These are phyloP conservation scores for Sclerotinia sclerotiorum DNA, from an alignment of 2,329 filamentous ascomycete species.

Conservation along the genomic window DNA sequence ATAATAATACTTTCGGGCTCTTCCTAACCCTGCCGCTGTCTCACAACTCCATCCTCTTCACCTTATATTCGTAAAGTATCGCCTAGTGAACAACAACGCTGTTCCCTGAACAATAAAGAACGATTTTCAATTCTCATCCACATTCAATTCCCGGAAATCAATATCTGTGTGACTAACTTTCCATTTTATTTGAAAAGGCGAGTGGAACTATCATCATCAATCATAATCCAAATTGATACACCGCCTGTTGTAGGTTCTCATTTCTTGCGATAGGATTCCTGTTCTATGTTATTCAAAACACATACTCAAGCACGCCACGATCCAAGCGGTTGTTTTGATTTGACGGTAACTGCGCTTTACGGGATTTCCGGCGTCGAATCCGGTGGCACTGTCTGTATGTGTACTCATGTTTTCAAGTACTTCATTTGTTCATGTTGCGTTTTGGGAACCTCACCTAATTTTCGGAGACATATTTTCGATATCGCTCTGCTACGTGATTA, in stretches of 20 bases:
- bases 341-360: neutral
- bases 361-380: constrained; percentile 14
- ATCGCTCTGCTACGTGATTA: neutral
- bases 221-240: constrained; percentile 14
- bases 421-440: neutral
- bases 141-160: constrained; percentile 2
- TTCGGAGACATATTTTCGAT: constrained; percentile 2
- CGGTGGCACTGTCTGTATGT: constrained; percentile 8
- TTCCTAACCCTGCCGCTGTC: neutral
- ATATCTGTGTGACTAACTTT: constrained; percentile 13
- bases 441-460: neutral
- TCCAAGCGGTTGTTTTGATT: constrained; percentile 6
- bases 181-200: neutral
- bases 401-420: constrained; percentile 1
- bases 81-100: constrained; percentile 13
- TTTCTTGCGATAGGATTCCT: constrained; percentile 7
- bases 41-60: neutral
- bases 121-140: constrained; percentile 5
- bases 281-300: neutral
- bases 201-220: neutral
- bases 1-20: neutral
- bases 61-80: constrained; percentile 9
- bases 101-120: constrained; percentile 18
- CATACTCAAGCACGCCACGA: constrained; percentile 1
- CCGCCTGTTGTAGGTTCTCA: constrained; percentile 14